A percentile compares a stretch with the other conserved stretches of the same genome.
Conservation (phyloP, 2,329 filamentous ascomycete species). For the Fusarium torreyae region DNA sequence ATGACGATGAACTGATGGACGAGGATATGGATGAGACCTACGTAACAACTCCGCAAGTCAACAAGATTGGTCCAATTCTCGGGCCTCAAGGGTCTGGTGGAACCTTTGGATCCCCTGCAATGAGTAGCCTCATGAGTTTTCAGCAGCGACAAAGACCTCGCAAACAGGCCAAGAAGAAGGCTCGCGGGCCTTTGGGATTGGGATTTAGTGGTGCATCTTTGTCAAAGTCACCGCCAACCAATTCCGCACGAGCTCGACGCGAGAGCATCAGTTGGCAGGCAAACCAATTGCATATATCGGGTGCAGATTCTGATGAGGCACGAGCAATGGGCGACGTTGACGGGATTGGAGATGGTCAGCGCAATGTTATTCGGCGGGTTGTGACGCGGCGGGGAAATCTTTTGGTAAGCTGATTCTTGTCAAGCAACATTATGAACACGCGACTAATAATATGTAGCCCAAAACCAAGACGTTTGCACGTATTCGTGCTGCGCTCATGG, state of each 20-base stretch:
- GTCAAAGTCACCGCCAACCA: constrained; percentile 81
- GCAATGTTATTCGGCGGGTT: constrained; percentile 83
- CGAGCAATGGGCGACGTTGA: constrained; percentile 77
- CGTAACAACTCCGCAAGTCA: constrained; percentile 84
- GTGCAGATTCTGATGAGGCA: constrained; percentile 75
- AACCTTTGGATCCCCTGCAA: constrained; percentile 79
- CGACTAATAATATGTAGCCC: constrained; percentile 70
- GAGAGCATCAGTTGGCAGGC: constrained; percentile 94
- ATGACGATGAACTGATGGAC: constrained; percentile 79
- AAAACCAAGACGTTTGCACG: constrained; percentile 97
- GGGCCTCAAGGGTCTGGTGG: constrained; percentile 66
- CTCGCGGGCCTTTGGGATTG: constrained; percentile 64
- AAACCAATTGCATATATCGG: constrained; percentile 86
- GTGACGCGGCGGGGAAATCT: constrained; percentile 92
- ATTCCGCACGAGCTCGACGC: constrained; percentile 71
- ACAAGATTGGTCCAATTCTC: constrained; percentile 68
- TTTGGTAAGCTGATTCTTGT: constrained; percentile 70
- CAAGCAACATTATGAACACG: neutral
- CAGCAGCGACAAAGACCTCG: constrained; percentile 81
- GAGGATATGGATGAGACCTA: constrained; percentile 86
- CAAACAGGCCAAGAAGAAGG: constrained; percentile 74
- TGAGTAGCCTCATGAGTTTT: constrained; percentile 87
- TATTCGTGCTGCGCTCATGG: constrained; percentile 88
- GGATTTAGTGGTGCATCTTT: constrained; percentile 66
- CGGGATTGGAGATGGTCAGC: constrained; percentile 69